Evolutionary conservation across 2,329 filamentous ascomycete genomes (phyloP).

Genomic region (Cercospora brassicicola): DNA sequence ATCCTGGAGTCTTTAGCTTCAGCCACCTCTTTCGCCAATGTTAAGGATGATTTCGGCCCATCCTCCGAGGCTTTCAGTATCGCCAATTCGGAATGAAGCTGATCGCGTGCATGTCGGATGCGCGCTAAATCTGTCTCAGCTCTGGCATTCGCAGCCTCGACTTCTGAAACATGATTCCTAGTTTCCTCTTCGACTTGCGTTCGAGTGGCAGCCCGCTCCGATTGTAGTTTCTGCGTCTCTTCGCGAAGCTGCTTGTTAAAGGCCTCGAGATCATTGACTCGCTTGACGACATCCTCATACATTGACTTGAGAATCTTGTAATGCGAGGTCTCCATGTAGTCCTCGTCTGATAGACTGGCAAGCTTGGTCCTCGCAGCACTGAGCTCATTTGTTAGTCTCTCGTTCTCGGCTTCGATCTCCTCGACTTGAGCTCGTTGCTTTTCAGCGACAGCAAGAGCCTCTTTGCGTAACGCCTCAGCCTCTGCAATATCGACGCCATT

Average conservation of each 20-base stretch:
- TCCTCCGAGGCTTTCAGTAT: slow-evolving; percentile 78
- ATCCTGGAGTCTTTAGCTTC: slow-evolving; percentile 80
- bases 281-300: slow-evolving; percentile 88
- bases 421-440: slow-evolving; percentile 91
- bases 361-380: slow-evolving; percentile 68
- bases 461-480: slow-evolving; percentile 72
- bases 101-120: slow-evolving; percentile 80
- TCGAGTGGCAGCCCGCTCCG: slow-evolving; percentile 80
- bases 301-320: slow-evolving; percentile 90
- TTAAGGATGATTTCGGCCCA: slow-evolving; percentile 66
- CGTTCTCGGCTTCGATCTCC: slow-evolving; percentile 73
- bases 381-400: slow-evolving; percentile 73
- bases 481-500: slow-evolving; percentile 62
- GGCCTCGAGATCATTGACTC: slow-evolving; percentile 87
- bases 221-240: slow-evolving; percentile 79
- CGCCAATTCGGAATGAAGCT: slow-evolving; percentile 76
- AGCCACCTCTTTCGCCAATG: slow-evolving; percentile 77
- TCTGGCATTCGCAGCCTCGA: slow-evolving; percentile 76
- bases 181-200: slow-evolving; percentile 79
- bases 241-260: slow-evolving; percentile 81
- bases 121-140: slow-evolving; percentile 83
- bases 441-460: slow-evolving; percentile 70
- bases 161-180: slow-evolving; percentile 69
- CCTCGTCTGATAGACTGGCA: slow-evolving; percentile 80
- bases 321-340: slow-evolving; percentile 86